A percentile compares a stretch with the other conserved stretches of the same genome.
These are phyloP conservation scores for Pseudogymnoascus sp. DNA, from an alignment of 2,329 filamentous ascomycete genomes.

Conservation along the genomic window DNA sequence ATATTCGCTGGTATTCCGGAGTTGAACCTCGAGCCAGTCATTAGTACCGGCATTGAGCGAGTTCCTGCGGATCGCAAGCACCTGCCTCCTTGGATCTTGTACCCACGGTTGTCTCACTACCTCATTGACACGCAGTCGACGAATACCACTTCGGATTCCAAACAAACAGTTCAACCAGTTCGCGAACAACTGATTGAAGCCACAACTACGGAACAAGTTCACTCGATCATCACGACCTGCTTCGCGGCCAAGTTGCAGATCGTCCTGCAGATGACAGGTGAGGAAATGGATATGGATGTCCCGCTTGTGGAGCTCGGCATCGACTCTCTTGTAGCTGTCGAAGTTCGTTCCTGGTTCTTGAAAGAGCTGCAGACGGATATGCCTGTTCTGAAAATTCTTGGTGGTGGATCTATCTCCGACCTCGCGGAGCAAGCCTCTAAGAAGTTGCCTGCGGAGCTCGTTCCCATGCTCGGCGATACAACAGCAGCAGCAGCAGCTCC, in stretches of 20 bases:
- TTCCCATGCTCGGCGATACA: neutral
- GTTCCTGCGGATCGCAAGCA: slow-evolving; percentile 10
- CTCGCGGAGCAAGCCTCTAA: slow-evolving; percentile 14
- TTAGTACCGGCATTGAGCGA: slow-evolving; percentile 3
- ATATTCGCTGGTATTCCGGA: neutral
- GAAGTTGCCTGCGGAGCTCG: neutral
- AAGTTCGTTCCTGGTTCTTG: slow-evolving; percentile 17
- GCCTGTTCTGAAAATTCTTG: slow-evolving; percentile 19
- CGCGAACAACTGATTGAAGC: neutral
- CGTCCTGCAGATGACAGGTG: neutral
- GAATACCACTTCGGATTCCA: slow-evolving; percentile 6
- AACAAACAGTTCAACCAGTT: neutral
- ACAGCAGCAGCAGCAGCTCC: neutral
- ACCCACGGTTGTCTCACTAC: slow-evolving; percentile 23
- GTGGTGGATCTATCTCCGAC: slow-evolving; percentile 14
- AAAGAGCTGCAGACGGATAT: slow-evolving; percentile 12
- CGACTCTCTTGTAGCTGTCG: slow-evolving; percentile 19
- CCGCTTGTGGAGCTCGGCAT: slow-evolving; percentile 14
- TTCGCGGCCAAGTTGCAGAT: neutral
- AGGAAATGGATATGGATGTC: neutral
- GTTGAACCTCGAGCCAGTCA: neutral
- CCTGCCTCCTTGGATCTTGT: slow-evolving; percentile 17
- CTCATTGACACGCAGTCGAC: slow-evolving; percentile 12
- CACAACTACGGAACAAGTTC: neutral
- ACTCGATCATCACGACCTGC: neutral